Base-by-base conservation (phyloP, 108 stramenopile species). In the Licmophora abbreviata region DNA sequence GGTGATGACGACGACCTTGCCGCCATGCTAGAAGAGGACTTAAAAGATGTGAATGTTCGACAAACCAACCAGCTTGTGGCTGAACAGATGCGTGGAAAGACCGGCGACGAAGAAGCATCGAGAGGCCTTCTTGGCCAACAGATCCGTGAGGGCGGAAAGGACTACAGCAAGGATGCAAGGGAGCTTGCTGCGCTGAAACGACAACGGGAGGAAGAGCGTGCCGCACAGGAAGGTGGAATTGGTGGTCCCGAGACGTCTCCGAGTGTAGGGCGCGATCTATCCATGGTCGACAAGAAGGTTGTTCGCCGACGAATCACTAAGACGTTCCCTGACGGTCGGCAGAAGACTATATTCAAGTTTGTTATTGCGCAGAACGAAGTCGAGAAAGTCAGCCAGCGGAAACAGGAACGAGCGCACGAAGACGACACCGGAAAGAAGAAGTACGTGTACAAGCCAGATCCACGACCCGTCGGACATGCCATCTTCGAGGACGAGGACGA, bases 401-500 rank as follows among this genome's bases (percentile, higher is more conserved):
- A 54, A 51, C 30, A 52, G 32, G 29, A 63, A 52, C 36, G 24
- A 41, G 49, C 55, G 10, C 25, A 9, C 11, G 23, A 12, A 26
- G 37, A 7, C 30, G 29, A 28, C 21, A 43, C 47, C 21, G 25
- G 43, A 47, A 35, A 56, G 45, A n/a, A 26, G 25, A 70, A 58
- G 29, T 29, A 54, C 29, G 54, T 69, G 30, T 65, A 63, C 29
- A 48, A 63, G 40, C 51, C 61, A 47, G 68, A 71, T 41, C 60
- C 71, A 8, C 76, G 68, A 46, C 71, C 75, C 42, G 55, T 82
- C 8, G 92, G 92, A 2, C 87, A 93, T 61, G 74, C 92, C 23
- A 67, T 83, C 54, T 93, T 88, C 57, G 82, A 83, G 68, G 91
- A 93, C 27, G 86, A 85, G 44, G 85, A 85, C 40, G 77, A 82